These are phyloP conservation scores for Periconia sp. DNA, from an alignment of 2,329 filamentous ascomycete species.

Conservation along the genomic window DNA sequence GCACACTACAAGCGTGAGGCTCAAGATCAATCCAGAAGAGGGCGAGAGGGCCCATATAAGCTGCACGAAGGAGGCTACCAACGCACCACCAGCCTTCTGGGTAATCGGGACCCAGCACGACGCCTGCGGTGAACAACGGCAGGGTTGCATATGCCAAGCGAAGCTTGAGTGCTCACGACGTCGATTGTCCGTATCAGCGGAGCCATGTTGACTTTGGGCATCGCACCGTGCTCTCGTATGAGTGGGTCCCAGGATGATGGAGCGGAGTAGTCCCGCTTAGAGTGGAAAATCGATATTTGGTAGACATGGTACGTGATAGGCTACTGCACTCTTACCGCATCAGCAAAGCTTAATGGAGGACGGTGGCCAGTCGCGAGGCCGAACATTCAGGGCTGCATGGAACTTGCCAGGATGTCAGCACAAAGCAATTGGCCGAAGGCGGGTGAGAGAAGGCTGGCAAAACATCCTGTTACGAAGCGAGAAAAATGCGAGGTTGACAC, in stretches of 20 bases:
- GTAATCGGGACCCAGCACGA: conserved; percentile 15
- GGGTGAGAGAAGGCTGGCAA: no score
- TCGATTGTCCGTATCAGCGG: conserved; percentile 18
- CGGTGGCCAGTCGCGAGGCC: conserved; percentile 14
- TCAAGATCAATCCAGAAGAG: conserved; percentile 18
- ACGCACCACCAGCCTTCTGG: conserved; percentile 28
- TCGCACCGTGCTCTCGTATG: conserved; percentile 21
- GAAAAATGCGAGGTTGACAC: no score
- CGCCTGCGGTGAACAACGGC: conserved; percentile 24
- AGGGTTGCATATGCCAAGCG: conserved; percentile 39
- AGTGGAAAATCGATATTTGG: no score
- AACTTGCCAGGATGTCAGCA: conserved; percentile 26
- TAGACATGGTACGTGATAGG: no score
- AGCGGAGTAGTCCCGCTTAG: no score
- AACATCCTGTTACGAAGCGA: no score
- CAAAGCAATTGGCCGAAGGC: no score
- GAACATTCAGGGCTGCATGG: conserved; percentile 19
- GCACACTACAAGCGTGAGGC: conserved; percentile 20
- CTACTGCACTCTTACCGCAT: no score
- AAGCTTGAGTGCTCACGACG: conserved; percentile 24
- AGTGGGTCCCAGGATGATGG: conserved; percentile 18
- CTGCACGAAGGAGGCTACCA: conserved; percentile 19
- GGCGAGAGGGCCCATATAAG: conserved; percentile 34
- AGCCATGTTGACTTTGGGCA: conserved; percentile 13
- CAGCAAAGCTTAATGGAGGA: conserved; percentile 9